A percentile compares a stretch with the other conserved stretches of the same genome.
phyloP scores from a whole-genome alignment of 805 yeast species.

The Dipodascus geniculatus region DNA sequence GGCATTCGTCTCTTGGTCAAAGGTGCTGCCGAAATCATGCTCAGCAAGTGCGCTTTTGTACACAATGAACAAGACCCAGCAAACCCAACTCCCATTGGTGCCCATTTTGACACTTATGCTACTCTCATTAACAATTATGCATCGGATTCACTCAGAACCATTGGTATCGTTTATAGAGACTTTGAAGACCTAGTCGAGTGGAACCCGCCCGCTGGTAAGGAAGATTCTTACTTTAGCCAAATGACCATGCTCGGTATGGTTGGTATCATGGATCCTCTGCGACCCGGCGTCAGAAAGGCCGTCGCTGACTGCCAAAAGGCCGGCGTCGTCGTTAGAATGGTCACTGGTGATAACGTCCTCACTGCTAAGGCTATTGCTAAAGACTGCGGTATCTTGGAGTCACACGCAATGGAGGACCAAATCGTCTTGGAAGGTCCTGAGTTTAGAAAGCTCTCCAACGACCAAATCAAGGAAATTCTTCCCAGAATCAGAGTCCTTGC shows the following conservation, averaged over 20 bases:
- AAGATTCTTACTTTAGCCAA: conserved; percentile 13
- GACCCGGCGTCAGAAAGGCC: conserved; percentile 83
- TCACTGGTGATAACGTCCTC: conserved; percentile 87
- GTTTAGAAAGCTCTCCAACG: conserved; percentile 55
- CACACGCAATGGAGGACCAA: conserved; percentile 27
- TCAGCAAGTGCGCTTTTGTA: conserved; percentile 40
- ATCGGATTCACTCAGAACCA: conserved; percentile 70
- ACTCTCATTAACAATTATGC: conserved; percentile 50
- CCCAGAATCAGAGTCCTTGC: conserved; percentile 79
- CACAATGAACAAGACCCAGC: conserved; percentile 7
- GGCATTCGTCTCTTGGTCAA: conserved; percentile 55
- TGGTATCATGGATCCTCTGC: conserved; percentile 92
- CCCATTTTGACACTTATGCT: conserved; percentile 22
- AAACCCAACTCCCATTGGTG: neutral
- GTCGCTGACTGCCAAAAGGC: conserved; percentile 78
- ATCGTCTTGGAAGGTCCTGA: conserved; percentile 88
- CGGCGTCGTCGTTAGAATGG: conserved; percentile 95
- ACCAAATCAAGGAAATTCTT: conserved; percentile 46
- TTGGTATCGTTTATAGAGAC: conserved; percentile 77
- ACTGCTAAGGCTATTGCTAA: conserved; percentile 89
- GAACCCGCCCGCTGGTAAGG: conserved; percentile 9
- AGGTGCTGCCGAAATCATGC: conserved; percentile 91
- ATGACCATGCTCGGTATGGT: conserved; percentile 61
- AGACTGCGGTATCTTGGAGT: conserved; percentile 65
- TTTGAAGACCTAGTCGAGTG: conserved; percentile 24